Evolutionary conservation across 2,329 filamentous ascomycete species (phyloP), one percentile per base, ranked within the genome.

Genomic region (Stagonosporopsis rhizophila): DNA sequence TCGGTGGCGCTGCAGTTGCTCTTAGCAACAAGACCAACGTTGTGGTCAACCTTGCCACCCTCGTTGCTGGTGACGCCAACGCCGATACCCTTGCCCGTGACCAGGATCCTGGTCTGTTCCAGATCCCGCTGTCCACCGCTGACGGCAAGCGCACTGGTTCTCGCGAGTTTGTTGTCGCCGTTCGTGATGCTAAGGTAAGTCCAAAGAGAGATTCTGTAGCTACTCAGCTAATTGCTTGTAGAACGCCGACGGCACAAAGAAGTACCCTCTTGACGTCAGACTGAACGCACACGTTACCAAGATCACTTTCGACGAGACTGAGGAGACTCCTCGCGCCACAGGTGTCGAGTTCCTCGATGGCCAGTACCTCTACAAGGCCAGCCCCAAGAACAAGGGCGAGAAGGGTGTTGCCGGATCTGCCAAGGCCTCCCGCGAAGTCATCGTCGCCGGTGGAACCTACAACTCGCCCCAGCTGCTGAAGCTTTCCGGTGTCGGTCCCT

Each of bases 281-380:
- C 78, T 82, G 2, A 89, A 89, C 75, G 85, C 82, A 32, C 77
- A 90, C 44, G 89, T 85, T 59, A 87, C 88, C 48, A 88, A 87
- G 71, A 75, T 92, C 71, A 78, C 79, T 34, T 89, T 88, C 62
- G 87, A 89, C 34, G 83, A 87, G 3, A 86, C 85, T 68, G 84
- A 82, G 17, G 69, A 77, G n/a, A 82, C 83, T 46, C 80, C 82
- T 60, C 87, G 67, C 27, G 78, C 78, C 1, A 75, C 71, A 22
- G 78, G 78, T 54, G 77, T 80, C 11, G 73, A 79, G 56, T 80
- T 77, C 61, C 72, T 77, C 48, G 71, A 75, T 17, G 78, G 78
- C 25, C 65, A 76, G 44, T 70, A 73, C 56, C 70, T 80, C 15
- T 80, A 80, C 70, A 70, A 71, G 51, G 78, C 78, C 12, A 74